Percentiles rank a stretch among this genome's conserved stretches.
phyloP scores from a whole-genome alignment of 2,329 filamentous ascomycete genomes.

The Tolypocladium tundrense region DNA sequence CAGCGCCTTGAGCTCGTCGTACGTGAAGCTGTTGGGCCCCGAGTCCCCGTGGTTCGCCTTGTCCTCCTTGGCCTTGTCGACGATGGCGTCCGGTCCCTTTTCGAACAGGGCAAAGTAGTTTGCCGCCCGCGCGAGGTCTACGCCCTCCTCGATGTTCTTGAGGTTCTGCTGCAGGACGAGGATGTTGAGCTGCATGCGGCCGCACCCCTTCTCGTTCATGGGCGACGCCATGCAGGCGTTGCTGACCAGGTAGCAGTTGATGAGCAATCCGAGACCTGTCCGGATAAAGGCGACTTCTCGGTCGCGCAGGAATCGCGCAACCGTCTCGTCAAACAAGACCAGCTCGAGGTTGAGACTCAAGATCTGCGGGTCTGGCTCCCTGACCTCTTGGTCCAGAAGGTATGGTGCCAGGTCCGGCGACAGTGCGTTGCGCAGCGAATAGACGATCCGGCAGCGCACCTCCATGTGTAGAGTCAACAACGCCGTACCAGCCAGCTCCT shows the following conservation, averaged over 20 bases:
- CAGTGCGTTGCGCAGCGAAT: constrained; percentile 58
- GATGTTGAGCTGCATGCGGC: constrained; percentile 88
- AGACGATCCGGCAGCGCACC: constrained; percentile 73
- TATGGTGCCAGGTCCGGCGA: constrained; percentile 53
- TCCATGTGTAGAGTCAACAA: constrained; percentile 84
- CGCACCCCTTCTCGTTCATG: constrained; percentile 76
- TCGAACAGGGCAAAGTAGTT: constrained; percentile 62
- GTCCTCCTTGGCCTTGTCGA: constrained; percentile 47
- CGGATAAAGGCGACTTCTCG: constrained; percentile 68
- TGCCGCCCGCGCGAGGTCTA: constrained; percentile 51
- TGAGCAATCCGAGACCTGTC: constrained; percentile 63
- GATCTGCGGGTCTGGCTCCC: constrained; percentile 69
- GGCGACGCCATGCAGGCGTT: constrained; percentile 61
- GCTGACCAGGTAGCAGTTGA: constrained; percentile 68
- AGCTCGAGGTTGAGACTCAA: constrained; percentile 76
- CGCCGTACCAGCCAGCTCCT: constrained; percentile 66
- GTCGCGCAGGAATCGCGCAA: constrained; percentile 60
- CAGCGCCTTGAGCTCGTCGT: constrained; percentile 56
- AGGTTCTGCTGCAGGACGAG: constrained; percentile 93
- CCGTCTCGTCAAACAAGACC: constrained; percentile 77
- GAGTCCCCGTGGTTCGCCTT: constrained; percentile 19
- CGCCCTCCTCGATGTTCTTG: constrained; percentile 75
- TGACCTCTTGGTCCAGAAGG: constrained; percentile 59
- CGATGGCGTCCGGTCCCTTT: constrained; percentile 53
- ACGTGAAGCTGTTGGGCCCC: constrained; percentile 41